Base-by-base conservation (phyloP, 331 rosid species). In the Phaseolus coccineus region DNA sequence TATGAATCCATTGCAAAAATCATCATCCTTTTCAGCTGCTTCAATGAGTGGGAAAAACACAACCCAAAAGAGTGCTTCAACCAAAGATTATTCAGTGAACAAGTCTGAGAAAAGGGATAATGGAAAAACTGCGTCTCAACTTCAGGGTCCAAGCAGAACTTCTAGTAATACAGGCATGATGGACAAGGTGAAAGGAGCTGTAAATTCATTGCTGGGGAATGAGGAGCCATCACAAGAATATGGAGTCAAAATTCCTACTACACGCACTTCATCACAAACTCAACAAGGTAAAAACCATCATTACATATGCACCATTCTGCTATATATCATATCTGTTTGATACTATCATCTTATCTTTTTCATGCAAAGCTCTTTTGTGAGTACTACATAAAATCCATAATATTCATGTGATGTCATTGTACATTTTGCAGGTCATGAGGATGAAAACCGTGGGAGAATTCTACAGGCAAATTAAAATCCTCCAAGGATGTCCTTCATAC, bases 181-280 rank as follows among this genome's bases (percentile, higher is more conserved):
- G 52, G 92, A 88, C 56, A 93, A 84, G 84, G 81, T 95, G 79
- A 93, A 47, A 83, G 97, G 88, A 71, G 96, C 94, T 78, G 92
- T 95, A 3, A 77, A 61, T 83, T 93, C 99, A 44, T 76, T 95
- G 73, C 88, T 91, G 3, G 51, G 84, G 64, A 87, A 85, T 19
- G 89, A 86, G 8, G 92, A 87, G 50, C 59, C 89, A 4, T 31
- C 86, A 59, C 83, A 78, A 73, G 77, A 73, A 69, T 31, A 81
- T 64, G 75, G 37, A 44, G 67, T 61, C 4, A 52, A 65, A 25
- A 84, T n/a, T 37, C 55, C 91, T 35, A 74, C 87, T 13, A 53
- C 55, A 63, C 50, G 46, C 15, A 4, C 81, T 62, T 80, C 90
- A 0, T 63, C 85, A 8, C 85, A 80, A 61, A 56, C 86, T 74